Evolutionary conservation across 768 basidiomycete species (phyloP), one percentile per base, ranked within the genome.

Genomic region (Boletus edulis): DNA sequence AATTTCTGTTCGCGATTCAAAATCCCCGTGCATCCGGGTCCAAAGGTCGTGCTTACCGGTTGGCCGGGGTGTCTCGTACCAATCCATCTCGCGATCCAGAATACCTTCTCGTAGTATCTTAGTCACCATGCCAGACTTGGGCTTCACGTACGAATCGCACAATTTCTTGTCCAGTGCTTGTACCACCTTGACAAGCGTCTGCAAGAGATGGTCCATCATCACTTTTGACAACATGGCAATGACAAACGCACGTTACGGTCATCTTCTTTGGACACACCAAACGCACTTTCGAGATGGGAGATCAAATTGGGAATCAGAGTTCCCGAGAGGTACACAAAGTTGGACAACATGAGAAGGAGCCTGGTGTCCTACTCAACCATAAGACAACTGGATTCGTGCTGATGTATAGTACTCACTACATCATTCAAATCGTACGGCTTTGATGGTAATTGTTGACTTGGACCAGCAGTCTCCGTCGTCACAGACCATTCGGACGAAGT

Each of bases 41-140:
- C 31, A 35, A n/a, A 47, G 3, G 15, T 15, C 27, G 42, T 44
- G 42, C 81, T 46, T 63, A 89, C 96, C 94, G 58, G 85, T 89
- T 5, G 97, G 97, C 65, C 96, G 94, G 4, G 89, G 86, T 0
- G 91, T 93, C 61, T 94, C 89, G 63, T 86, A 91, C 97, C 97
- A 99, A 67, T 98, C 92, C 80, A 98, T 91, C 32, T 80, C 75
- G 27, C 76, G 76, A 48, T 89, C 81, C 29, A 97, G 75, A 44
- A 99, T 88, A 11, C 97, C 97, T 49, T 78, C 76, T 27, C 86
- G 83, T 38, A 98, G 76, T 47, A 91, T 85, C 35, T 74, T 71
- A 46, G 77, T 86, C 32, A 93, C 79, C 14, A 73, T 72, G n/a
- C 77, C 77, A n/a, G 87, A 78, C 67, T 94, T 93, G 39, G 91